phyloP scores from a whole-genome alignment of 352 stramenopile species.

The Phytophthora fragariae region DNA sequence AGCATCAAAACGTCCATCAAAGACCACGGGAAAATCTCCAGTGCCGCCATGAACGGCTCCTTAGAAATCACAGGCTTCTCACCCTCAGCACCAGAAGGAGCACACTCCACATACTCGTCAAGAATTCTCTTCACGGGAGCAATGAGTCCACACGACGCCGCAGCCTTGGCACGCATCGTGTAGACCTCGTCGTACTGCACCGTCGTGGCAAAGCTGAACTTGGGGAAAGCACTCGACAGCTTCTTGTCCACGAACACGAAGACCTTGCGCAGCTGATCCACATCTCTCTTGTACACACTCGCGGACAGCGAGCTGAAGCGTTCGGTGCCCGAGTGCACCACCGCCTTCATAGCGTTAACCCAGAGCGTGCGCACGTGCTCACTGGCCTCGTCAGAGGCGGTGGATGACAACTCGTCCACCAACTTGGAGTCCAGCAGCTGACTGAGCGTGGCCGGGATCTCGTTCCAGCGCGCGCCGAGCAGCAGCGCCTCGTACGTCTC shows the following conservation, averaged over 20 bases:
- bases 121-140: conserved; percentile 57
- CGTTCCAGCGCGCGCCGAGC: conserved; percentile 65
- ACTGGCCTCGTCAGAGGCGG: conserved; percentile 33
- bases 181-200: conserved; percentile 67
- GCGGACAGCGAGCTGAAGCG: conserved; percentile 59
- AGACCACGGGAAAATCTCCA: conserved; percentile 69
- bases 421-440: conserved; percentile 64
- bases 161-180: conserved; percentile 66
- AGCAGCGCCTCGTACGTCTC: conserved; percentile 74
- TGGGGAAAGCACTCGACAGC: conserved; percentile 61
- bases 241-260: conserved; percentile 67
- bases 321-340: conserved; percentile 69
- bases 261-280: conserved; percentile 65
- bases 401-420: conserved; percentile 39
- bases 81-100: conserved; percentile 19
- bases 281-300: conserved; percentile 42
- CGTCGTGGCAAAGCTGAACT: conserved; percentile 48
- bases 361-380: conserved; percentile 56
- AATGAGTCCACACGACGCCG: conserved; percentile 59
- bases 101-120: conserved; percentile 62
- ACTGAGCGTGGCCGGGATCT: conserved; percentile 69
- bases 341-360: conserved; percentile 66
- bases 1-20: conserved; percentile 63
- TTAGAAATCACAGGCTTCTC: conserved; percentile 42
- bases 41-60: conserved; percentile 47